Evolutionary conservation across 345 rosid genomes (phyloP).

Genomic region (Raphanus sativus): DNA sequence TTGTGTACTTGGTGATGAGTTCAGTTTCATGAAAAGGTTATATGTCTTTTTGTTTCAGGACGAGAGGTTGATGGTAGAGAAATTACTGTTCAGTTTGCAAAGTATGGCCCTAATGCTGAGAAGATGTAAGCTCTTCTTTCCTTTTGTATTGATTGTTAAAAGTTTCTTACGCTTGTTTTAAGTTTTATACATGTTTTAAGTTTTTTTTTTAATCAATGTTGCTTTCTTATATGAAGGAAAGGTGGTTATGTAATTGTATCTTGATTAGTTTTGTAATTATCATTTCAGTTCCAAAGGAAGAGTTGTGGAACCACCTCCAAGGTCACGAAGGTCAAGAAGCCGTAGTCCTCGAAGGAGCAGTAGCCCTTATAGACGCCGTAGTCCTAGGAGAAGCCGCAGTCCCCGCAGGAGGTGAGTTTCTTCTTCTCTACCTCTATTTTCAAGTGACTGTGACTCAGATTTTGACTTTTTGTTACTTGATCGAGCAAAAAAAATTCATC

Average conservation of each 20-base stretch:
- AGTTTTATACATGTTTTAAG: background rate
- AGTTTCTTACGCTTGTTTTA: background rate
- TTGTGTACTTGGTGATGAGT: background rate
- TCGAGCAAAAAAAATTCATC: background rate
- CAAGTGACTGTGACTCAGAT: background rate
- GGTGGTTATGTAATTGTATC: background rate
- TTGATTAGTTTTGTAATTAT: slow-evolving; percentile 10
- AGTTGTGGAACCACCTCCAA: slow-evolving; percentile 41
- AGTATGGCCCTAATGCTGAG: slow-evolving; percentile 98
- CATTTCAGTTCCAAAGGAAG: slow-evolving; percentile 44
- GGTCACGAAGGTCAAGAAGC: slow-evolving; percentile 48
- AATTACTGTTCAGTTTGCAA: slow-evolving; percentile 92
- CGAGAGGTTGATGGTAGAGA: slow-evolving; percentile 93
- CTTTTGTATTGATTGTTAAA: background rate
- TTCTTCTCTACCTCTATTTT: slow-evolving; percentile 1
- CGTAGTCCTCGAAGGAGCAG: slow-evolving; percentile 51
- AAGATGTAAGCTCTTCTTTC: slow-evolving; percentile 61
- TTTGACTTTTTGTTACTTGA: background rate
- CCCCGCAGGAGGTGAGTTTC: slow-evolving; percentile 46
- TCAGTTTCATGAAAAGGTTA: background rate
- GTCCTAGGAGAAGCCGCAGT: slow-evolving; percentile 51
- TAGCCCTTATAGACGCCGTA: slow-evolving; percentile 26
- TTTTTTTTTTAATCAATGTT: background rate
- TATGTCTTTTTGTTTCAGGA: slow-evolving; percentile 48
- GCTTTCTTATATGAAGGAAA: background rate